Percentiles rank a stretch among this genome's conserved stretches.
phyloP scores from a whole-genome alignment of 1,284 basidiomycete species.

The Naganishia sp. region DNA sequence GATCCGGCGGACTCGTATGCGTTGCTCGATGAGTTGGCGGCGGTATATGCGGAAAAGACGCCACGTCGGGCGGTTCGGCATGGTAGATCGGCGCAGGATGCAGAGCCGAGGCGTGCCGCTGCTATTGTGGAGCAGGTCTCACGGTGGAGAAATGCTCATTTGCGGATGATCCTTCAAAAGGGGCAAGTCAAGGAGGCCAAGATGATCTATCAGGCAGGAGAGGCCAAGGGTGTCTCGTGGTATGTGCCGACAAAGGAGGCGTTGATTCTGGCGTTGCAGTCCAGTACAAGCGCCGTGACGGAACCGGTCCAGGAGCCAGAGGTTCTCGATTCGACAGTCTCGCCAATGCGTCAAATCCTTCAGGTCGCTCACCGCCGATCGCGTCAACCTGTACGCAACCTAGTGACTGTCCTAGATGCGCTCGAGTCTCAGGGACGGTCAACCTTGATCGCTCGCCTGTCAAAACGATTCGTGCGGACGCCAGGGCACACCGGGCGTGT shows the following conservation, averaged over 20 bases:
- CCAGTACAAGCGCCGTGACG: background rate
- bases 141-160: slow-evolving; percentile 12
- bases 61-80: background rate
- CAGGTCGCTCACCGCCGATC: slow-evolving; percentile 15
- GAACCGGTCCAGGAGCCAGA: background rate
- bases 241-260: slow-evolving; percentile 13
- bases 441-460: slow-evolving; percentile 12
- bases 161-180: slow-evolving; percentile 12
- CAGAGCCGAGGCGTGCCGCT: background rate
- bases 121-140: slow-evolving; percentile 4
- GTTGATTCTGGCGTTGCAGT: slow-evolving; percentile 8
- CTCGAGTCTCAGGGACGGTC: slow-evolving; percentile 17
- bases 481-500: background rate
- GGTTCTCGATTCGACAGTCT: background rate
- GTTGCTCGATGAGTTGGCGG: slow-evolving; percentile 14
- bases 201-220: slow-evolving; percentile 25
- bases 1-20: slow-evolving; percentile 10
- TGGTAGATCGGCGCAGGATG: background rate
- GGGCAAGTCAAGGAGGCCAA: slow-evolving; percentile 10
- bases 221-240: slow-evolving; percentile 10
- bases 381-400: slow-evolving; percentile 1
- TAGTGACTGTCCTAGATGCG: background rate
- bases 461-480: slow-evolving; percentile 10
- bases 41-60: background rate
- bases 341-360: background rate